These are phyloP conservation scores for Halenospora varia DNA, from an alignment of 495 filamentous ascomycete genomes.

Conservation along the genomic window DNA sequence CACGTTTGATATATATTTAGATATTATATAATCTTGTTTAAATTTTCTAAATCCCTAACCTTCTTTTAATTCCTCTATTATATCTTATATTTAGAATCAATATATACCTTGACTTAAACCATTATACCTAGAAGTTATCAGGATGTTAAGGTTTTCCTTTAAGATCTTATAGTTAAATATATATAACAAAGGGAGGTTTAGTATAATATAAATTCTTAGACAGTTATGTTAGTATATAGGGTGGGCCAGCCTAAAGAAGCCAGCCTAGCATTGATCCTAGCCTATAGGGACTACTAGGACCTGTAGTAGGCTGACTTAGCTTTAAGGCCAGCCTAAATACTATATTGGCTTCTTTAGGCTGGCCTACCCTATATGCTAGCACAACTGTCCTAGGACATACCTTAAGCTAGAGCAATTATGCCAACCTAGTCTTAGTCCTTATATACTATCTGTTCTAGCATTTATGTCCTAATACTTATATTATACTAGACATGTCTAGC, in stretches of 20 bases:
- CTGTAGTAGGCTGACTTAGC: neutral
- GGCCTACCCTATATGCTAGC: neutral
- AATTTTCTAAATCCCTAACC: no score
- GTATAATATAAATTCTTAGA: no score
- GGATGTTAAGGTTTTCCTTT: no score
- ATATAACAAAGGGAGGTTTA: no score
- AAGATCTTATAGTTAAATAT: no score
- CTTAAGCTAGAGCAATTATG: neutral
- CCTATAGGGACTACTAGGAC: neutral
- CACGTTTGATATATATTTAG: no score
- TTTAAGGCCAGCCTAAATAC: neutral
- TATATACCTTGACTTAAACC: no score
- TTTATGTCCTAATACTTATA: neutral
- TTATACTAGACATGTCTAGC: neutral
- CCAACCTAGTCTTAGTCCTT: neutral
- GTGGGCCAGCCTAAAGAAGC: conserved; percentile 1
- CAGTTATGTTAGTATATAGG: neutral
- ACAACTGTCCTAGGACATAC: no score
- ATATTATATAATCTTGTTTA: no score
- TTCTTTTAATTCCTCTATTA: no score
- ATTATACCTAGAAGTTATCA: no score
- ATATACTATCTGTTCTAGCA: neutral
- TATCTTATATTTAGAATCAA: no score
- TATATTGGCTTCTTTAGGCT: neutral
- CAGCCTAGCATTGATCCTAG: conserved; percentile 1